phyloP scores from a whole-genome alignment of 208 protist genomes.

The Sergeia podlipaevii region DNA sequence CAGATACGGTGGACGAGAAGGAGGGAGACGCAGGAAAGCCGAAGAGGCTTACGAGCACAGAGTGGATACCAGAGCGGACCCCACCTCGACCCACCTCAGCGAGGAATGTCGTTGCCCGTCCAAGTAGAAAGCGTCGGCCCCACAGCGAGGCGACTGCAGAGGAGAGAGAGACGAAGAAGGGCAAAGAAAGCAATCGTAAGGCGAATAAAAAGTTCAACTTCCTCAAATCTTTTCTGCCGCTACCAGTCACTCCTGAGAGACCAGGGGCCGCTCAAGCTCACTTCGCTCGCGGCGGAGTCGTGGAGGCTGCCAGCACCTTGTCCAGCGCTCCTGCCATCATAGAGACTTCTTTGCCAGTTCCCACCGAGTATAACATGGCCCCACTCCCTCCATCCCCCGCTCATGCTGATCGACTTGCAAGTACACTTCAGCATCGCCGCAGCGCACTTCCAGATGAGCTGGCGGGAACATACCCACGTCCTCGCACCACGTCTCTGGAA shows the following conservation, averaged over 20 bases:
- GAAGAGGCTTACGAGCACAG: background rate
- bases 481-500: too few species aligned
- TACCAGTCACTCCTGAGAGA: constrained; percentile 6
- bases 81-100: background rate
- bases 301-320: background rate
- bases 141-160: too few species aligned
- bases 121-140: too few species aligned
- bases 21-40: background rate
- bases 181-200: too few species aligned
- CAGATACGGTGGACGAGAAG: constrained; percentile 11
- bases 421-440: background rate
- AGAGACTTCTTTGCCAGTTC: too few species aligned
- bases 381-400: too few species aligned
- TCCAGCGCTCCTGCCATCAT: background rate
- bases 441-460: background rate
- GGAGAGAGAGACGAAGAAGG: too few species aligned
- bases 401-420: background rate
- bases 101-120: too few species aligned
- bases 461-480: background rate
- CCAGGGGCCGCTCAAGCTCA: background rate
- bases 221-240: constrained; percentile 1
- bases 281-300: constrained; percentile 6
- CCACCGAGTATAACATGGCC: too few species aligned
- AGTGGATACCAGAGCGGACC: constrained; percentile 1
- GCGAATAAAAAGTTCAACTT: constrained; percentile 10